Evolutionary conservation across 768 basidiomycete genomes (phyloP).

Genomic region (Candolleomyces eurysporus): DNA sequence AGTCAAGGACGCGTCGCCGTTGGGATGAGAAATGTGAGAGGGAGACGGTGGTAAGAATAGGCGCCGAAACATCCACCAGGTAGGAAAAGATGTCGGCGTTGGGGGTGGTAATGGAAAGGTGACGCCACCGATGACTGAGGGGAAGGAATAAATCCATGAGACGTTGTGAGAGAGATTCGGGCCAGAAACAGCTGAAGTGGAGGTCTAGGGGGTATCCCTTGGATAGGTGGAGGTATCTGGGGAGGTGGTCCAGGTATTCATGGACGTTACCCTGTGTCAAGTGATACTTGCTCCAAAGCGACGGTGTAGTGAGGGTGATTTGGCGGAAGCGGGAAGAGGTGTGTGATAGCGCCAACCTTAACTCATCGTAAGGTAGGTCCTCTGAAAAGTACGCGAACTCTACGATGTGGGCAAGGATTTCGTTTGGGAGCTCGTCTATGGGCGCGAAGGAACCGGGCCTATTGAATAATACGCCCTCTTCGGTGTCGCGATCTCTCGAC

Average conservation of each 20-base stretch:
- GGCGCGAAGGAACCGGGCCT: neutral
- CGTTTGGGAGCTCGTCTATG: constrained; percentile 27
- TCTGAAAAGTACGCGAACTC: constrained; percentile 19
- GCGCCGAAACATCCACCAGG: constrained; percentile 18
- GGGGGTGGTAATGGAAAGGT: constrained; percentile 22
- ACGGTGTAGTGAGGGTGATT: constrained; percentile 24
- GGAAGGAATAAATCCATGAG: constrained; percentile 24
- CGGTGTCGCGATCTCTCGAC: neutral
- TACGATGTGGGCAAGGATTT: constrained; percentile 26
- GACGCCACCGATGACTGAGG: constrained; percentile 26
- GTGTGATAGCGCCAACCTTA: constrained; percentile 10
- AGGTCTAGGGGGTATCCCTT: constrained; percentile 27
- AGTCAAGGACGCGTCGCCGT: constrained; percentile 16
- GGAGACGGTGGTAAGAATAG: constrained; percentile 21
- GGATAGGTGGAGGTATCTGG: constrained; percentile 23
- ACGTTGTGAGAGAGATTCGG: constrained; percentile 12
- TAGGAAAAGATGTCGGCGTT: constrained; percentile 22
- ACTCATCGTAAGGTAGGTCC: constrained; percentile 7
- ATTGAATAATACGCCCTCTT: neutral
- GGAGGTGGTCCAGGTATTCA: constrained; percentile 18
- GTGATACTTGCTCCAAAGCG: constrained; percentile 30
- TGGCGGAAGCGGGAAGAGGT: constrained; percentile 23
- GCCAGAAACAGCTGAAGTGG: constrained; percentile 28
- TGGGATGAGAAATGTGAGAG: constrained; percentile 22
- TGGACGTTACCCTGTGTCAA: constrained; percentile 23